Conservation (phyloP, 1,284 basidiomycete species). For the Apiotrichum brassicae region DNA sequence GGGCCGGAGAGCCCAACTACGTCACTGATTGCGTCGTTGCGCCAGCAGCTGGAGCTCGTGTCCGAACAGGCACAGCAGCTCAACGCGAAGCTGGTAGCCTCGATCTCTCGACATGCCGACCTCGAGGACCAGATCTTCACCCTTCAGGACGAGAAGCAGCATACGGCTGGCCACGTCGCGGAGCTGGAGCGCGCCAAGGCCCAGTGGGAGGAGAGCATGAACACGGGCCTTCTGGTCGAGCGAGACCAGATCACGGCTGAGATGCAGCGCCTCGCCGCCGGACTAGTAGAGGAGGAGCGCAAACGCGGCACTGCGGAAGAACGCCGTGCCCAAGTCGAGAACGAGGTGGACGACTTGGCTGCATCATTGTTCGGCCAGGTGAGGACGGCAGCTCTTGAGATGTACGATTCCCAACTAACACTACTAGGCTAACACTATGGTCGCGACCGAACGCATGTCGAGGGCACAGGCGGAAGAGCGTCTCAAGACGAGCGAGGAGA, state of each 20-base stretch:
- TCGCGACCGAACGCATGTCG: conserved; percentile 77
- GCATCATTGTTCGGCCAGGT: conserved; percentile 70
- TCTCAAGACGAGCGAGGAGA: conserved; percentile 69
- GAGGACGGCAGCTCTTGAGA: conserved; percentile 10
- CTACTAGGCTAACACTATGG: conserved; percentile 76
- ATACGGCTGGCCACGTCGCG: conserved; percentile 60
- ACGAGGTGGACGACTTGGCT: conserved; percentile 89
- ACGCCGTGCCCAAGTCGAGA: conserved; percentile 67
- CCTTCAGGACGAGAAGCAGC: conserved; percentile 24
- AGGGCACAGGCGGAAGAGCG: conserved; percentile 73
- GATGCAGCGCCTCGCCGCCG: conserved; percentile 88
- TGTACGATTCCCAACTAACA: background rate
- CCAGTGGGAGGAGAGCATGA: conserved; percentile 50
- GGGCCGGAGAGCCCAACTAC: conserved; percentile 45
- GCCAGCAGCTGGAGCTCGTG: conserved; percentile 74
- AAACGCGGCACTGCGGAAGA: conserved; percentile 83
- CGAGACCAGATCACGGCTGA: conserved; percentile 83
- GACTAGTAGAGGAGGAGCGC: conserved; percentile 86
- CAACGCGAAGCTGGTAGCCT: conserved; percentile 84
- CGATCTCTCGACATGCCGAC: conserved; percentile 85
- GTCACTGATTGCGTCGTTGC: conserved; percentile 63
- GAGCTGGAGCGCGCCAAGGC: conserved; percentile 56
- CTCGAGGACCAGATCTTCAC: conserved; percentile 85
- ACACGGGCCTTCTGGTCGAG: conserved; percentile 80
- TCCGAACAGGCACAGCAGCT: conserved; percentile 83